Conservation (phyloP, 2,329 filamentous ascomycete genomes). For the Tothia fuscella region DNA sequence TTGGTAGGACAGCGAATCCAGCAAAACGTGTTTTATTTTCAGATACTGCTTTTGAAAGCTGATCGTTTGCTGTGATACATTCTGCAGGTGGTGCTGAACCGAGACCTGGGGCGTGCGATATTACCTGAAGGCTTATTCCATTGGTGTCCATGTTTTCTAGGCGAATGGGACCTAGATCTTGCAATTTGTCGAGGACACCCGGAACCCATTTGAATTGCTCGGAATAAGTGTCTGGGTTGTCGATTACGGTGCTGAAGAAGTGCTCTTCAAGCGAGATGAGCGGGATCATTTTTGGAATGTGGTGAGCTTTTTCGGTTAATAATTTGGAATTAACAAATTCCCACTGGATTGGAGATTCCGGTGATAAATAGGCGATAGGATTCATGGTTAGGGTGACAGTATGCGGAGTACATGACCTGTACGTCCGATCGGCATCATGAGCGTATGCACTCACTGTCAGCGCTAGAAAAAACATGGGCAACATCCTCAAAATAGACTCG, state of each 20-base stretch:
- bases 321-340: too few relatives aligned
- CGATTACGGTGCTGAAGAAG: conserved; percentile 18
- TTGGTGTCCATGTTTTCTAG: conserved; percentile 18
- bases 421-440: too few relatives aligned
- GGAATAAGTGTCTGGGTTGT: conserved; percentile 13
- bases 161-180: conserved; percentile 16
- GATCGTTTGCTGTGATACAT: conserved; percentile 20
- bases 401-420: too few relatives aligned
- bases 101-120: conserved; percentile 21
- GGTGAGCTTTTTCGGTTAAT: too few relatives aligned
- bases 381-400: too few relatives aligned
- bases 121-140: conserved; percentile 17
- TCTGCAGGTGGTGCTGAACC: neutral
- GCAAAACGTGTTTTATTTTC: conserved; percentile 27
- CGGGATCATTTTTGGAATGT: conserved; percentile 9
- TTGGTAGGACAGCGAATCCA: conserved; percentile 32
- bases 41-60: conserved; percentile 21
- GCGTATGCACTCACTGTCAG: too few relatives aligned
- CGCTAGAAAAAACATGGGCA: too few relatives aligned
- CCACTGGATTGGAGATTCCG: too few relatives aligned
- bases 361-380: too few relatives aligned
- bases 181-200: conserved; percentile 10
- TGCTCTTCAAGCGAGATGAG: conserved; percentile 34
- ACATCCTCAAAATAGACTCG: too few relatives aligned
- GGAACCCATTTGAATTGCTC: conserved; percentile 9